Percentiles rank a stretch among this genome's conserved stretches.
phyloP scores from a whole-genome alignment of 306 rosid genomes.

The Prosopis cineraria region DNA sequence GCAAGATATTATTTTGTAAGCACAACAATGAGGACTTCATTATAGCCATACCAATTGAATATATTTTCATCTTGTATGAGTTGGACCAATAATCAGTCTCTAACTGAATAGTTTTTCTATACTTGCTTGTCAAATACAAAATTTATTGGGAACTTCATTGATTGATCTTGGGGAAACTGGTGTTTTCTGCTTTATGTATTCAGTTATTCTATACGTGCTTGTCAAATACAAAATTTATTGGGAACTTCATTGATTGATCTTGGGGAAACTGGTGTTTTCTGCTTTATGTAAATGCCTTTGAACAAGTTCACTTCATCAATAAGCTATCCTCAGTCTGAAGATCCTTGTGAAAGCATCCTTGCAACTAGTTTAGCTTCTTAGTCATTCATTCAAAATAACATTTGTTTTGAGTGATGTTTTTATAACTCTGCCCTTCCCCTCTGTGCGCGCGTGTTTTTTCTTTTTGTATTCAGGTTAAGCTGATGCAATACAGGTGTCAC shows the following conservation, averaged over 20 bases:
- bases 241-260: background rate
- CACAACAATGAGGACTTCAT: slow-evolving; percentile 12
- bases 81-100: background rate
- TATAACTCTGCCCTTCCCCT: too few species aligned
- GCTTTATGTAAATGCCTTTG: background rate
- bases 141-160: slow-evolving; percentile 3
- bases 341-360: background rate
- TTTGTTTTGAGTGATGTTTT: too few species aligned
- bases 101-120: slow-evolving; percentile 18
- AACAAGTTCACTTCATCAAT: background rate
- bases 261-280: slow-evolving; percentile 2
- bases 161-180: background rate
- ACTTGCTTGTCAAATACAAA: background rate
- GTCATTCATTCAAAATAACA: background rate
- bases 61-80: slow-evolving; percentile 1
- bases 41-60: background rate
- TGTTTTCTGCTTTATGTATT: background rate
- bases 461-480: too few species aligned
- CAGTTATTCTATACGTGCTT: slow-evolving; percentile 11
- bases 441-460: too few species aligned
- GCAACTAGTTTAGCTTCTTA: background rate
- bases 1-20: slow-evolving; percentile 4
- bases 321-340: background rate
- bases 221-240: background rate
- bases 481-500: too few species aligned